A percentile compares a stretch with the other conserved stretches of the same genome.
Evolutionary conservation across 2,329 filamentous ascomycete species (phyloP).

Genomic region (Lasiodiplodia gonubiensis): DNA sequence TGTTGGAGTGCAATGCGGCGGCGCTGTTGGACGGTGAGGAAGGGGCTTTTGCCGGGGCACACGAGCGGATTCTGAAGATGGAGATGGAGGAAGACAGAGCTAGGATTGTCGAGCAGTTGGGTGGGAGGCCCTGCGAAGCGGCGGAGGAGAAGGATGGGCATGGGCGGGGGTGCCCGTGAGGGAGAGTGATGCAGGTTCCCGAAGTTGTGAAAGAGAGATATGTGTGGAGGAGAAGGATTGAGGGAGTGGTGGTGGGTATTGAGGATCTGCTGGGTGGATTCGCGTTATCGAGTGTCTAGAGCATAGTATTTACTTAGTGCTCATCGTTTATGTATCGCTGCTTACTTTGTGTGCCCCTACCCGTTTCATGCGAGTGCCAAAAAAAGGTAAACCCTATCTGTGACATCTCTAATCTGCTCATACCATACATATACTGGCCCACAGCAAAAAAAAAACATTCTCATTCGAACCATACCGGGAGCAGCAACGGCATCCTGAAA

Average conservation of each 20-base stretch:
- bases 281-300: no score
- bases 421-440: no score
- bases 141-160: slow-evolving; percentile 7
- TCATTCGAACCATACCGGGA: background rate
- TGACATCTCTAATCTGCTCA: no score
- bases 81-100: slow-evolving; percentile 5
- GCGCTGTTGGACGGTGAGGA: slow-evolving; percentile 2
- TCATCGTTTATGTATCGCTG: no score
- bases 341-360: no score
- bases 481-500: background rate
- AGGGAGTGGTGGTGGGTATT: background rate
- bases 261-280: no score
- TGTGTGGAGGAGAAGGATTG: background rate
- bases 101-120: background rate
- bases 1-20: background rate
- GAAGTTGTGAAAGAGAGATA: background rate
- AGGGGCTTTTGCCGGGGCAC: background rate
- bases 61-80: background rate
- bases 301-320: no score
- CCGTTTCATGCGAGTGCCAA: no score
- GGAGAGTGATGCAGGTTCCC: no score
- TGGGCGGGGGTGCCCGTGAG: background rate
- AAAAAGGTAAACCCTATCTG: no score
- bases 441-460: no score
- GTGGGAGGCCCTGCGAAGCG: background rate